Percentiles rank a stretch among this genome's conserved stretches.
Conservation (phyloP, 2,329 filamentous ascomycete genomes). For the Leptodontidium sp. region DNA sequence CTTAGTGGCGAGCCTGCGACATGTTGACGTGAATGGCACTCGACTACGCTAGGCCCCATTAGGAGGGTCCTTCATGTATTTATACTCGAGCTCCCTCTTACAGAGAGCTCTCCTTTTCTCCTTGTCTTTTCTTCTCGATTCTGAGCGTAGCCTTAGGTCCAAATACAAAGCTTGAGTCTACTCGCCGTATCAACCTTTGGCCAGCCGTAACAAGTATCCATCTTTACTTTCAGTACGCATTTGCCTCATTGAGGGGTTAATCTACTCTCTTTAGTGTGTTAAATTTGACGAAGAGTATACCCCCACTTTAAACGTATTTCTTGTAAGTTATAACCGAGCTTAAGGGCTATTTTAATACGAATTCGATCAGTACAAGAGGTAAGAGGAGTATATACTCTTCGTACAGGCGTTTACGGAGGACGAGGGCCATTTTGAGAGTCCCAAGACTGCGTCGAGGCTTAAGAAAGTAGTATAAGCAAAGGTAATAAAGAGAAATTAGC, state of each 20-base stretch:
- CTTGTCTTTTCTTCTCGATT: too few species aligned
- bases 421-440: conserved; percentile 1
- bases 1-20: too few species aligned
- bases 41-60: too few species aligned
- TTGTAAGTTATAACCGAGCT: neutral
- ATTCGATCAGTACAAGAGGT: neutral
- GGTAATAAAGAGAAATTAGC: neutral
- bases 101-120: too few species aligned
- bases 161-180: too few species aligned
- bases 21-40: too few species aligned
- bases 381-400: neutral
- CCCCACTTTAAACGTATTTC: neutral
- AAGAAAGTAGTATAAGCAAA: neutral
- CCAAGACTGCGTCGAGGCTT: neutral
- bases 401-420: neutral
- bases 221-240: neutral
- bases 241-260: neutral
- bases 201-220: too few species aligned
- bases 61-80: too few species aligned
- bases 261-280: neutral
- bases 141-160: too few species aligned
- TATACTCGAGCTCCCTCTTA: too few species aligned
- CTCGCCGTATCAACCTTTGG: too few species aligned
- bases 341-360: conserved; percentile 3
- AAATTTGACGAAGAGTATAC: neutral